phyloP scores from a whole-genome alignment of 148 eudicot genomes.

The Vaccinium macrocarpon region DNA sequence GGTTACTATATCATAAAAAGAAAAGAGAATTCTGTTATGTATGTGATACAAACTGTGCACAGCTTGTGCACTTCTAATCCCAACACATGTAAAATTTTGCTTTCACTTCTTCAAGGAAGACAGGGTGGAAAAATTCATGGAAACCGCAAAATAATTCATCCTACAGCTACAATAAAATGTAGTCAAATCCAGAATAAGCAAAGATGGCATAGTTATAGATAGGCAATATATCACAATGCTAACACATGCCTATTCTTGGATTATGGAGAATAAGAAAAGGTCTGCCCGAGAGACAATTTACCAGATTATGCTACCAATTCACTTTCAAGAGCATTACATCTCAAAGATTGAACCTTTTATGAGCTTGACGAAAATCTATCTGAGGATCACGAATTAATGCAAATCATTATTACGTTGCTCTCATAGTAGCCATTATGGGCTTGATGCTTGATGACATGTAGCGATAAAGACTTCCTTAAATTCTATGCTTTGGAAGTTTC shows the following conservation, averaged over 20 bases:
- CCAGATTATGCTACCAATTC: background rate
- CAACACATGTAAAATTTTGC: background rate
- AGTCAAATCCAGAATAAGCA: background rate
- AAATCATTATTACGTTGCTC: background rate
- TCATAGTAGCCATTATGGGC: background rate
- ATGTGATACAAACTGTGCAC: background rate
- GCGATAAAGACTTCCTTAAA: background rate
- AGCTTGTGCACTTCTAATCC: background rate
- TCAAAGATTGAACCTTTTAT: background rate
- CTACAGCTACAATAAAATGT: background rate
- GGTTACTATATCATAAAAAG: too few relatives aligned
- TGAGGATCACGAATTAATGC: background rate
- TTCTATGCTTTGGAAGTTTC: background rate
- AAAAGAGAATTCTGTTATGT: background rate
- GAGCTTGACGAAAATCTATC: too few relatives aligned
- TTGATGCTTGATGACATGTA: background rate
- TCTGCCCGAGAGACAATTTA: background rate
- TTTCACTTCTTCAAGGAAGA: background rate
- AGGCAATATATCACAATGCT: background rate
- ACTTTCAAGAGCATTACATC: background rate
- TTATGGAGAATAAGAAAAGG: conserved; percentile 3
- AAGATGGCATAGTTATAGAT: background rate
- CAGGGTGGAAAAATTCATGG: too few relatives aligned
- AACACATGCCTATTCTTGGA: background rate
- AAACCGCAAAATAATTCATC: background rate